A percentile compares a stretch with the other conserved stretches of the same genome.
phyloP scores from a whole-genome alignment of 2,329 filamentous ascomycete species.

The Claviceps humidiphila region DNA sequence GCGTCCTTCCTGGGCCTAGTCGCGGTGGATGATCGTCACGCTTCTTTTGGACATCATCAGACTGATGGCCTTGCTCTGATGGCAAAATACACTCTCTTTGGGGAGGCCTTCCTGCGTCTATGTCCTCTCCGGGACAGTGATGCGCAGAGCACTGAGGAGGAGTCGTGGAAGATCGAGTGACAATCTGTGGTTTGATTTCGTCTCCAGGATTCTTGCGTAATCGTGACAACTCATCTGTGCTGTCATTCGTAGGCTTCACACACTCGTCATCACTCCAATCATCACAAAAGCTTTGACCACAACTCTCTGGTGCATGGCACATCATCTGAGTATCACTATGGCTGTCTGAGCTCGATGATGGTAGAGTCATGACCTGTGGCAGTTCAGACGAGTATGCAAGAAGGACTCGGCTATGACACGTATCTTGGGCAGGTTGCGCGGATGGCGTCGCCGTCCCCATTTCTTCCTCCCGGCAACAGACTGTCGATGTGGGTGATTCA shows the following conservation, averaged over 20 bases:
- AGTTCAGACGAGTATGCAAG: background rate
- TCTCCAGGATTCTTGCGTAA: background rate
- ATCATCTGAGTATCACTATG: background rate
- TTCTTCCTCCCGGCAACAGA: background rate
- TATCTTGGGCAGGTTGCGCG: background rate
- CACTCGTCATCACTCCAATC: background rate
- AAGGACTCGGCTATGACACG: background rate
- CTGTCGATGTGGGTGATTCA: background rate
- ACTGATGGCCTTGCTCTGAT: background rate
- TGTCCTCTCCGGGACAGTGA: background rate
- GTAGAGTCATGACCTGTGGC: background rate
- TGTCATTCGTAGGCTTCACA: background rate
- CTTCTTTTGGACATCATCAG: background rate
- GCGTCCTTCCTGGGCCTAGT: background rate
- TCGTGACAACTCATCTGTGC: background rate
- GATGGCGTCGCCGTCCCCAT: background rate
- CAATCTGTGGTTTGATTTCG: background rate
- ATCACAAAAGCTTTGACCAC: background rate
- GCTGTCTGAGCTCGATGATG: background rate
- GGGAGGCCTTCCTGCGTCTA: background rate
- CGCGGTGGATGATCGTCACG: background rate
- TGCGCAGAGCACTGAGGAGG: background rate
- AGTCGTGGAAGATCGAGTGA: background rate
- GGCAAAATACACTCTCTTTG: background rate
- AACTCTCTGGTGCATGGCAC: background rate